Evolutionary conservation across 805 yeast species (phyloP).

Genomic region (Blastobotrys chiropterorum): DNA sequence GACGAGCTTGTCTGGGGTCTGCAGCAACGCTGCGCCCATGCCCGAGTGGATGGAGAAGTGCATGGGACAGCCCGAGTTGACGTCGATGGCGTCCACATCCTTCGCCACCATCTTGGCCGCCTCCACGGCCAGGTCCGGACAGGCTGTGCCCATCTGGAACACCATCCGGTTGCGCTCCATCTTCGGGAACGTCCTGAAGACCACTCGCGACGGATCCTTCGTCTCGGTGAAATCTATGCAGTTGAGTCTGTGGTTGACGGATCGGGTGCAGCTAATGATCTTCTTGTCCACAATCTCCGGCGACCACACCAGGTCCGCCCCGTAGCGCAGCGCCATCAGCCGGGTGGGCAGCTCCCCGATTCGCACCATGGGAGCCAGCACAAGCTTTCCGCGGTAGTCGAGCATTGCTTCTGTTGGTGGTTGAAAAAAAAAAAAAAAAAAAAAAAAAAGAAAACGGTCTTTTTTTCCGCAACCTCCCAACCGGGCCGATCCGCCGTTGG

Average conservation of each 20-base stretch:
- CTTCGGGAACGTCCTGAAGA: constrained; percentile 66
- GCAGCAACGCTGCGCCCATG: constrained; percentile 92
- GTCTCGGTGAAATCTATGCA: constrained; percentile 29
- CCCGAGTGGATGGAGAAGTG: constrained; percentile 92
- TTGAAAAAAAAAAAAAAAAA: not conserved
- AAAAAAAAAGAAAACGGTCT: not conserved
- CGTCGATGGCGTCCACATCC: constrained; percentile 89
- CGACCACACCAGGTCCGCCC: constrained; percentile 94
- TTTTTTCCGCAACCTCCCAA: too few relatives aligned
- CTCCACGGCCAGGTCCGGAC: constrained; percentile 76
- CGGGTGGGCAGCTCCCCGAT: constrained; percentile 93
- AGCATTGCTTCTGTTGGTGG: constrained; percentile 37
- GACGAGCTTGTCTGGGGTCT: constrained; percentile 73
- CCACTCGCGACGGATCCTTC: constrained; percentile 41
- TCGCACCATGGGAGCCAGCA: constrained; percentile 88
- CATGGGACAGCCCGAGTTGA: constrained; percentile 96
- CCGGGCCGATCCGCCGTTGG: too few relatives aligned
- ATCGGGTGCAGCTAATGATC: constrained; percentile 61
- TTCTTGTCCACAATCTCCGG: constrained; percentile 93
- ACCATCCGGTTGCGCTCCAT: constrained; percentile 62
- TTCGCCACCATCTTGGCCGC: constrained; percentile 76
- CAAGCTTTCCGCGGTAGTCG: constrained; percentile 69
- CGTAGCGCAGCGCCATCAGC: constrained; percentile 68
- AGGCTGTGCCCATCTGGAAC: constrained; percentile 87
- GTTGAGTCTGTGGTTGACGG: constrained; percentile 40